Evolutionary conservation across 2,329 filamentous ascomycete species (phyloP), one percentile per base, ranked within the genome.

Genomic region (Phyllosticta paracitricarpa): DNA sequence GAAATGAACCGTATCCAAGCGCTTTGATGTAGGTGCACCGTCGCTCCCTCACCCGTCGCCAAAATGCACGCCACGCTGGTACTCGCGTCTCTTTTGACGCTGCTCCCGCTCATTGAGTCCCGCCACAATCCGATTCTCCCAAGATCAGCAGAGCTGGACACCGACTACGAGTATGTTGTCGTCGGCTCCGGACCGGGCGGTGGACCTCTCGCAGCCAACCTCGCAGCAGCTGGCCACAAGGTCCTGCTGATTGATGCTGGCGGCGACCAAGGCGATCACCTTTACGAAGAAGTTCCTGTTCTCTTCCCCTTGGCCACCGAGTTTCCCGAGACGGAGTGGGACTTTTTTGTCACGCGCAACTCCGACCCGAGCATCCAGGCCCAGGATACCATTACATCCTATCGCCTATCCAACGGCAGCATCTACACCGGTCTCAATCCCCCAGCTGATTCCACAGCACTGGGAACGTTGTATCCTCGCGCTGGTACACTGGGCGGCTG

Each of bases 281-380:
- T 33, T 12, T 14, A 14, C 33, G 33, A 40, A 12, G 33, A 40
- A 12, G 14, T 40, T 17, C 33, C 33, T 10, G 33, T 40, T 10
- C 10, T 40, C 2, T 40, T 40, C 10, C 33, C 33, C 2, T 40
- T 12, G 7, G 33, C 33, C 8, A 40, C 33, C 6, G 33, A 40
- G 33, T 40, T 14, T 10, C 10, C 12, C 1, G 33, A 40, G 33
- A 76, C 84, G 64, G 73, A 77, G 54, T 87, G 84, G 84, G 81
- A 85, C 69, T 87, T 82, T 71, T 87, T 81, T 64, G 82, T 85
- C 14, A 78, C 78, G 54, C 84, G 87, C 69, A 86, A 85, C 66
- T 74, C 77, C 10, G 78, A 86, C 63, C 72, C 57, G 26, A 54
- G 40, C 8, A 51, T 48, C 14, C 72, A 82, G 53, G 70, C 73